Conservation (phyloP, 495 filamentous ascomycete species). For the Jackrogersella multiformis region DNA sequence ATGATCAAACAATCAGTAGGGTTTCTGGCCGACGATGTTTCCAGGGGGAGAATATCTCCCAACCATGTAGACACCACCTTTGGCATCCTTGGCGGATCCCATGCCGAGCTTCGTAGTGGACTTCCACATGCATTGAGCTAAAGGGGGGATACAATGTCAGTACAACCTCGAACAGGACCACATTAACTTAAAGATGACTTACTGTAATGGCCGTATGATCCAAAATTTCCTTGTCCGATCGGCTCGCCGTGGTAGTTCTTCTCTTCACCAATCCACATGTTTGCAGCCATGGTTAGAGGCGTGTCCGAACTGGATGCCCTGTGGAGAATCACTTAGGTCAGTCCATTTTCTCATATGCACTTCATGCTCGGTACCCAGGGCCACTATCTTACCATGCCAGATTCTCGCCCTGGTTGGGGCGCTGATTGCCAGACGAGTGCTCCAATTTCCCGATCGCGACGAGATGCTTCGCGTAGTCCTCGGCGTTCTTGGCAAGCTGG, state of each 20-base stretch:
- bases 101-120: constrained; percentile 51
- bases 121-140: constrained; percentile 55
- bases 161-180: not conserved
- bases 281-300: constrained; percentile 31
- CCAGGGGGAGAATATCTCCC: constrained; percentile 52
- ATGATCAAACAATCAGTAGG: constrained; percentile 28
- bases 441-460: constrained; percentile 44
- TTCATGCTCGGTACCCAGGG: not conserved
- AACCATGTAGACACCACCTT: constrained; percentile 50
- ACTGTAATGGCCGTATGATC: constrained; percentile 51
- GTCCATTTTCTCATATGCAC: not conserved
- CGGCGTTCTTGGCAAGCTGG: constrained; percentile 46
- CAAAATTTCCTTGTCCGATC: constrained; percentile 50
- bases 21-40: constrained; percentile 49
- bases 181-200: constrained; percentile 12
- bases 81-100: constrained; percentile 45
- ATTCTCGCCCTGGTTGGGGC: constrained; percentile 53
- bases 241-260: constrained; percentile 51
- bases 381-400: constrained; percentile 46
- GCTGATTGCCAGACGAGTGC: constrained; percentile 45
- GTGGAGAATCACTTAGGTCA: not conserved
- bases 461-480: constrained; percentile 47
- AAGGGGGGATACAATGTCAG: constrained; percentile 9
- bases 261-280: constrained; percentile 48
- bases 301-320: constrained; percentile 33